Evolutionary conservation across 805 yeast species (phyloP).

Genomic region (Ascoidea asiatica): DNA sequence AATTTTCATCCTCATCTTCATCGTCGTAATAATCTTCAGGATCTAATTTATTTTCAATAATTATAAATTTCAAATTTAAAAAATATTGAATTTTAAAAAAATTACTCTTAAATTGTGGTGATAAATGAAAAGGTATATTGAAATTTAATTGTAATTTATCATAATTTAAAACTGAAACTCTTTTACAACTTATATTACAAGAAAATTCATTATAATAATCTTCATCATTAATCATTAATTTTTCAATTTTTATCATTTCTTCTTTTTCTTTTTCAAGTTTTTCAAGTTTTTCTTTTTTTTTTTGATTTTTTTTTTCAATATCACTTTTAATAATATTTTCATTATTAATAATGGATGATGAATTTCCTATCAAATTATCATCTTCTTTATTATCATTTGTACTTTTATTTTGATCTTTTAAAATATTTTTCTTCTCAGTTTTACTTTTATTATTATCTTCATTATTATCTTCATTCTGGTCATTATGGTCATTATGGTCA

Average conservation of each 20-base stretch:
- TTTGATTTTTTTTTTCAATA: too few relatives aligned
- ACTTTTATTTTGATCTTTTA: too few relatives aligned
- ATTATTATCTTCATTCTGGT: neutral
- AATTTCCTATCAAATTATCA: too few relatives aligned
- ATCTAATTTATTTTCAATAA: constrained; percentile 14
- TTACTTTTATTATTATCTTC: neutral
- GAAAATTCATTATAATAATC: neutral
- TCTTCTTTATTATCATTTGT: neutral
- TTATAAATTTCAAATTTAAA: constrained; percentile 21
- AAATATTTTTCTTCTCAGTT: too few relatives aligned
- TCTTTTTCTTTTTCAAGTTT: neutral
- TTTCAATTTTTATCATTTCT: too few relatives aligned
- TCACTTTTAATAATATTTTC: too few relatives aligned
- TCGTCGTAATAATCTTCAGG: too few relatives aligned
- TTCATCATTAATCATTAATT: neutral
- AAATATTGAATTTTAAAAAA: constrained; percentile 26
- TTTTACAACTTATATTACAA: too few relatives aligned
- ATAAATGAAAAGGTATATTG: constrained; percentile 6
- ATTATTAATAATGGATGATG: too few relatives aligned
- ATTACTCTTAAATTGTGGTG: constrained; percentile 26
- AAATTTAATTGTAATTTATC: too few relatives aligned
- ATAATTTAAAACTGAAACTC: neutral
- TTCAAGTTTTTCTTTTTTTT: too few relatives aligned
- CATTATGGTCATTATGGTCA: neutral
- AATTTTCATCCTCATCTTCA: neutral